Percentiles rank a stretch among this genome's conserved stretches.
Conservation (phyloP, 768 basidiomycete genomes). For the Tylopilus rubrobrunneus region DNA sequence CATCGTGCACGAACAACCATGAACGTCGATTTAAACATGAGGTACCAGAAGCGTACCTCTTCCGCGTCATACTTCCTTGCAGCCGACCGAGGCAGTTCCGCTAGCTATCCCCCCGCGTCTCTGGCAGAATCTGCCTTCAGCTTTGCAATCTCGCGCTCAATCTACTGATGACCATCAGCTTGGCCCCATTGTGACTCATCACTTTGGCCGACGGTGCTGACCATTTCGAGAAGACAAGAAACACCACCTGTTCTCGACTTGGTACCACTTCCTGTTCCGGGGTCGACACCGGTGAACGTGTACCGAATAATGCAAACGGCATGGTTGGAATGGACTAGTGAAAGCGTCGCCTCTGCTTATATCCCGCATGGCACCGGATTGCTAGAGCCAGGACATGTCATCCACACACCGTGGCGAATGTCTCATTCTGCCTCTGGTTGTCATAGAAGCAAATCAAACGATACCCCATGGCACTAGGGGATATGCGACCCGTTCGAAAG, state of each 20-base stretch:
- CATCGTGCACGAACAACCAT: not conserved
- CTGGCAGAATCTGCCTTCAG: conserved; percentile 19
- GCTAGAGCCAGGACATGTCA: not conserved
- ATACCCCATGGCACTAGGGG: not conserved
- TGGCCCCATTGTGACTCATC: not conserved
- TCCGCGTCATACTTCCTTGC: not conserved
- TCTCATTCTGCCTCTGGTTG: not conserved
- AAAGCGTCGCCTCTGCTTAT: not conserved
- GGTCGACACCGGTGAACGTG: not conserved
- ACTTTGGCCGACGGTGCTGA: no score
- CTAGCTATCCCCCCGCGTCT: conserved; percentile 22
- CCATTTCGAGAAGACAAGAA: not conserved
- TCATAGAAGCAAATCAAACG: not conserved
- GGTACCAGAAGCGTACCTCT: conserved; percentile 12
- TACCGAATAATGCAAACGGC: not conserved
- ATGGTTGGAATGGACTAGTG: not conserved
- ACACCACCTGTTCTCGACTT: conserved; percentile 14
- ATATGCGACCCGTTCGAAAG: no score
- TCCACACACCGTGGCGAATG: not conserved
- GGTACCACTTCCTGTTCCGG: not conserved
- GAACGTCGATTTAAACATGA: not conserved
- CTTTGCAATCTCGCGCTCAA: conserved; percentile 20
- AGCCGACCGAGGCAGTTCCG: conserved; percentile 14
- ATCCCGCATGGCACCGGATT: not conserved
- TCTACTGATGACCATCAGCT: conserved; percentile 12